Base-by-base conservation (phyloP, 2,329 filamentous ascomycete genomes). In the Escovopsis sp. region DNA sequence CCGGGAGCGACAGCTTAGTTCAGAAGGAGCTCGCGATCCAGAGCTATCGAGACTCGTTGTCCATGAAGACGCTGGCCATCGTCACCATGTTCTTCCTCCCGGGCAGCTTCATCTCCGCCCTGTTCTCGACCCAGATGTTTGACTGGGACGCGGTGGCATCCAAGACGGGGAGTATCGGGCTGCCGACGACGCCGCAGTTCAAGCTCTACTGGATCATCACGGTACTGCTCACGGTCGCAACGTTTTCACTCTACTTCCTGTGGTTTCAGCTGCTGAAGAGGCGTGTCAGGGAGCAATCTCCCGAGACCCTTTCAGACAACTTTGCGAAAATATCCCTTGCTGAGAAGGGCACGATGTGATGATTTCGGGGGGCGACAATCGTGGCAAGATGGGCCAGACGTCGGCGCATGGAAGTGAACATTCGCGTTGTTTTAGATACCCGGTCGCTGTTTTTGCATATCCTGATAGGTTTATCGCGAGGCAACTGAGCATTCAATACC, bases 81-180 rank as follows among this genome's bases (percentile, higher is more conserved):
- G 60, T 66, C 18, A 62, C 63, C 45, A 65, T 66, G 62, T 56
- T 66, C 33, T 65, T 66, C 48, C 53, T 66, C 2, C 63, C 63
- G 0, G 63, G 63, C 1, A 66, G 58, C 43, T 66, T 66, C 41
- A 54, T 66, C 12, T 62, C 63, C 1, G 61, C 63, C 2, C 53
- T 66, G n/a, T 65, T 66, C 46, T 63, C 60, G 4, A 60, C 59
- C 7, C 34, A 52, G 6, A 50, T 55, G 41, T 62, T 64, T 42
- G 50, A 59, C 23, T 64, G 59, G 60, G 51, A 52, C 36, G 38
- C 45, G 38, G 47, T 55, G 15, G 42, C 56, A 4, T 26, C 40
- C 0, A 37, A 26, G 2, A 50, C 49, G 1, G 43, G 40, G 3
- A 43, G 40, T 12, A 62, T 64, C 6, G 53, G 48, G 1, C 51